These are phyloP conservation scores for Aspergillus affinis DNA, from an alignment of 495 filamentous ascomycete genomes.

Conservation along the genomic window DNA sequence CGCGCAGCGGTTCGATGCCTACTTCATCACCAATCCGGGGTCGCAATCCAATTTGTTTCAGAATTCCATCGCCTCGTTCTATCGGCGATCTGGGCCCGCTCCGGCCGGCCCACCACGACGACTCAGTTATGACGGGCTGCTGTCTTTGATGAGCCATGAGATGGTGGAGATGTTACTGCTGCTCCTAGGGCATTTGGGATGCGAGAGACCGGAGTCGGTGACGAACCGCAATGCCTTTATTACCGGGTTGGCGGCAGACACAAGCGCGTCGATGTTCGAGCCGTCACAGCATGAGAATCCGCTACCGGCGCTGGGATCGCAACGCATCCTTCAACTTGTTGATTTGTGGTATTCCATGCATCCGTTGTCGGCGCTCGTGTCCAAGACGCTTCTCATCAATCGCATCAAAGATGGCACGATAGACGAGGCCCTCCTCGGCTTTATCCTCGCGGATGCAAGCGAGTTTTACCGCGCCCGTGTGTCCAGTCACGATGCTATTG, in stretches of 20 bases:
- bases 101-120: background rate
- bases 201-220: background rate
- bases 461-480: background rate
- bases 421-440: conserved; percentile 2
- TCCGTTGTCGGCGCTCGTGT: conserved; percentile 9
- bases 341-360: conserved; percentile 13
- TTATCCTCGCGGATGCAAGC: conserved; percentile 11
- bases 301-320: background rate
- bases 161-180: conserved; percentile 6
- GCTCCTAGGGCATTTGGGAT: conserved; percentile 2
- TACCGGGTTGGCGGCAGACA: conserved; percentile 2
- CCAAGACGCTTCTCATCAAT: conserved; percentile 7
- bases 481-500: background rate
- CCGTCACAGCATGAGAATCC: background rate
- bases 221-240: background rate
- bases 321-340: conserved; percentile 7
- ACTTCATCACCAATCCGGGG: conserved; percentile 3
- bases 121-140: conserved; percentile 4
- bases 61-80: conserved; percentile 1
- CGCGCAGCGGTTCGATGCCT: conserved; percentile 1
- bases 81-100: background rate
- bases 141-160: conserved; percentile 8
- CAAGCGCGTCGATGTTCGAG: conserved; percentile 5
- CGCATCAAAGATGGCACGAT: background rate
- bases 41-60: background rate